Evolutionary conservation across 176 grass and related monocot genomes (phyloP).

Genomic region (Carex pumila): DNA sequence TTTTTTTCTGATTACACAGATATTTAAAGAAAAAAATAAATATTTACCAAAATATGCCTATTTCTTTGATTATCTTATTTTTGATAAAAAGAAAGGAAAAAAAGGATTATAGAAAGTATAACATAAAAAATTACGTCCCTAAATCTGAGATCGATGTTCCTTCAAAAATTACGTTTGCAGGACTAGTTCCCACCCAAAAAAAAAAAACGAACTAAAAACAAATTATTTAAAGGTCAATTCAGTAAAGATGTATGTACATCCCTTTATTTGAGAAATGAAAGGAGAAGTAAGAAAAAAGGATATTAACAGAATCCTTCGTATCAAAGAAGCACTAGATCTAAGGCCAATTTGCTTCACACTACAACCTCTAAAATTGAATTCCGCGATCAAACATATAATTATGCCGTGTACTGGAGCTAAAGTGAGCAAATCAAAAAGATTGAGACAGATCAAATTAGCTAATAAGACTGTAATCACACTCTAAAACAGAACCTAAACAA

Average conservation of each 20-base stretch:
- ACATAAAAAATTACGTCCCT: neutral
- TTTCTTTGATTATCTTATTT: neutral
- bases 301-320: neutral
- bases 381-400: neutral
- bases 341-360: neutral
- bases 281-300: neutral
- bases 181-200: neutral
- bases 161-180: neutral
- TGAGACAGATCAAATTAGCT: neutral
- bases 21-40: neutral
- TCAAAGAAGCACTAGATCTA: constrained; percentile 2
- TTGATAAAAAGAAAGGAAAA: neutral
- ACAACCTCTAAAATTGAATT: neutral
- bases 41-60: neutral
- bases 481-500: neutral
- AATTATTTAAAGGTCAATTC: neutral
- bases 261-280: neutral
- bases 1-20: neutral
- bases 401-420: neutral
- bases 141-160: neutral
- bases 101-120: neutral
- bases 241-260: neutral
- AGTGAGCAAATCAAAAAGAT: neutral
- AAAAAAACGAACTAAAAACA: neutral
- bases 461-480: neutral